Evolutionary conservation across 148 eudicot species (phyloP).

Genomic region (Nepenthes mirabilis): DNA sequence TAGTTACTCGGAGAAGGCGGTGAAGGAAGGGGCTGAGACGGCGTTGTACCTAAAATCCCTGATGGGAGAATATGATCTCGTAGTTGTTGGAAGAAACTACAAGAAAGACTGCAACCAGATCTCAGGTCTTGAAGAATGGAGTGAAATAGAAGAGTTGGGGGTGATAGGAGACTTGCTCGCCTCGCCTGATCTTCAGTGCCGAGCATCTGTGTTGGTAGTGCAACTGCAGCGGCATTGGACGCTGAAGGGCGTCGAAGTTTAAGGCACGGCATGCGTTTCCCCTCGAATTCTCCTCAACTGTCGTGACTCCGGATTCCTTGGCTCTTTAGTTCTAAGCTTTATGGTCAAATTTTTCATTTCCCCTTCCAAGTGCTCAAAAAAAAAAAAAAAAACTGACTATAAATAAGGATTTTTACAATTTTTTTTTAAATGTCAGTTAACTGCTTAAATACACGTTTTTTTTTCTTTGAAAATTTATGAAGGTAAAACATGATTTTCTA

Average conservation of each 20-base stretch:
- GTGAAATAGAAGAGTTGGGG: constrained; percentile 41
- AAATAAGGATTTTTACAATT: too few species aligned
- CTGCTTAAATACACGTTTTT: too few species aligned
- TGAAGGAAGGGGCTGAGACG: constrained; percentile 31
- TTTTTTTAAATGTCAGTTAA: too few species aligned
- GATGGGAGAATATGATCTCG: constrained; percentile 21
- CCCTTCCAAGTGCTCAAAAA: too few species aligned
- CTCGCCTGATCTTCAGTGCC: constrained; percentile 20
- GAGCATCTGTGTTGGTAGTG: constrained; percentile 39
- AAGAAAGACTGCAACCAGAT: constrained; percentile 15
- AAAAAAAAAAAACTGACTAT: too few species aligned
- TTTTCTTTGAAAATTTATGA: too few species aligned
- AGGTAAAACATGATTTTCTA: too few species aligned
- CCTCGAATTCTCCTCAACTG: too few species aligned
- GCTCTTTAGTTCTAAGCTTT: too few species aligned
- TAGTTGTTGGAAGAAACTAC: constrained; percentile 43
- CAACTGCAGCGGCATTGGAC: constrained; percentile 21
- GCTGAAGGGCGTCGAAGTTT: neutral
- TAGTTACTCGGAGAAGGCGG: constrained; percentile 17
- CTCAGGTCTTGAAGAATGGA: constrained; percentile 32
- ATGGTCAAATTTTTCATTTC: too few species aligned
- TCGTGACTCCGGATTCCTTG: too few species aligned
- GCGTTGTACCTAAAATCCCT: constrained; percentile 16
- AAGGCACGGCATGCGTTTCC: too few species aligned
- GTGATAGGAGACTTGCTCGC: constrained; percentile 45